These are phyloP conservation scores for Aspergillus fijiensis DNA, from an alignment of 2,329 filamentous ascomycete species.

Conservation along the genomic window DNA sequence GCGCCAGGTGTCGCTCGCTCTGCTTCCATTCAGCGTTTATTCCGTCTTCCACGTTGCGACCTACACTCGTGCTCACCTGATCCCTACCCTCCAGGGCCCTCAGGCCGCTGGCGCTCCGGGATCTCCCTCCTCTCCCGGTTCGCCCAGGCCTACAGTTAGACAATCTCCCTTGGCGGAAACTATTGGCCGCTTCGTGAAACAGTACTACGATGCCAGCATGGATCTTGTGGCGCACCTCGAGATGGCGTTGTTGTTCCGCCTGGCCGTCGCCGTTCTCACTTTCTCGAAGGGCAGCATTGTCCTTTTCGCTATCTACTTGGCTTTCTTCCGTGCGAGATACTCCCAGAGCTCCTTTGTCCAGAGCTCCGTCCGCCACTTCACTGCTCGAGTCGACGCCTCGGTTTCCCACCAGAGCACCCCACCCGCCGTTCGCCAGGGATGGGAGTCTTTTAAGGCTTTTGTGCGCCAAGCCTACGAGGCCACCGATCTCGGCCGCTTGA, in stretches of 20 bases:
- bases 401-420: constrained; percentile 85
- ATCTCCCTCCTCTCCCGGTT: constrained; percentile 56
- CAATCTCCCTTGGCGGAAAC: constrained; percentile 69
- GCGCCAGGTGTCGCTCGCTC: constrained; percentile 82
- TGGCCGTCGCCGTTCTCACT: constrained; percentile 75
- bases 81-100: constrained; percentile 78
- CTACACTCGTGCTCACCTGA: constrained; percentile 89
- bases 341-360: constrained; percentile 93
- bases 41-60: constrained; percentile 98
- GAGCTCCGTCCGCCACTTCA: constrained; percentile 69
- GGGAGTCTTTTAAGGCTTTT: constrained; percentile 74
- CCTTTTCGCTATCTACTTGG: constrained; percentile 78
- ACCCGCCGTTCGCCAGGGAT: constrained; percentile 73
- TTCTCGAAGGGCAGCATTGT: constrained; percentile 93
- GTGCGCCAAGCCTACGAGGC: constrained; percentile 72
- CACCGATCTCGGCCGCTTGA: constrained; percentile 76
- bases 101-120: constrained; percentile 49
- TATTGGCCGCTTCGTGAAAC: constrained; percentile 93
- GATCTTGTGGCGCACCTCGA: constrained; percentile 85
- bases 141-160: constrained; percentile 49
- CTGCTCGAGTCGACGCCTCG: constrained; percentile 74
- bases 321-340: constrained; percentile 87
- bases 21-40: constrained; percentile 94
- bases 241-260: constrained; percentile 80
- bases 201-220: constrained; percentile 97